These are phyloP conservation scores for Pleurotus ostreatus DNA, from an alignment of 768 basidiomycete genomes.

Conservation along the genomic window DNA sequence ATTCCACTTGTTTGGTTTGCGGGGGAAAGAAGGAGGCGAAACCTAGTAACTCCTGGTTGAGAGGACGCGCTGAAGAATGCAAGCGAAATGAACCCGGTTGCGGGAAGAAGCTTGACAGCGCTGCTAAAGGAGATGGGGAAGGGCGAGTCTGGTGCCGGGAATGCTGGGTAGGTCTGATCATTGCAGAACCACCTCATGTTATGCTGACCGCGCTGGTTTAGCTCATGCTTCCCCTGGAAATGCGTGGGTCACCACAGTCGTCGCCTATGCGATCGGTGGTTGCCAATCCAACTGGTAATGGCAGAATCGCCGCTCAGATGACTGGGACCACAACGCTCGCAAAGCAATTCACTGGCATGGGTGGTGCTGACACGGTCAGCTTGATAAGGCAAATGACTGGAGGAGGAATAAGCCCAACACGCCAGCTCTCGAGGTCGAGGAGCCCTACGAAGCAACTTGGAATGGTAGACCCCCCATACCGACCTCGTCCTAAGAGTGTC, in stretches of 20 bases:
- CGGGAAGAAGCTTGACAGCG: slow-evolving; percentile 80
- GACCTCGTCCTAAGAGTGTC: slow-evolving; percentile 75
- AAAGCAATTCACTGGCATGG: slow-evolving; percentile 68
- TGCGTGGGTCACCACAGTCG: slow-evolving; percentile 44
- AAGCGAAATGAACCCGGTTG: slow-evolving; percentile 69
- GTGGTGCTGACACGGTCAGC: slow-evolving; percentile 31
- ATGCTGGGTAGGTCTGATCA: slow-evolving; percentile 55
- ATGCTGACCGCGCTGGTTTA: slow-evolving; percentile 20
- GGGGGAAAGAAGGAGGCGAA: slow-evolving; percentile 62
- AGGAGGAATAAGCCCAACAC: slow-evolving; percentile 60
- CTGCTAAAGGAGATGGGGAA: slow-evolving; percentile 67
- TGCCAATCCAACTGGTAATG: slow-evolving; percentile 40
- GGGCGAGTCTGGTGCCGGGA: slow-evolving; percentile 82
- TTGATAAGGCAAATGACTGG: slow-evolving; percentile 61
- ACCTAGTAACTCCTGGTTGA: slow-evolving; percentile 23
- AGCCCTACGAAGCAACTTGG: slow-evolving; percentile 74
- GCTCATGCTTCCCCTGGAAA: slow-evolving; percentile 51
- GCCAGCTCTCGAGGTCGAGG: slow-evolving; percentile 39
- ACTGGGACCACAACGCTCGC: slow-evolving; percentile 74
- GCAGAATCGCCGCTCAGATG: slow-evolving; percentile 46
- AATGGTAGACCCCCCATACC: slow-evolving; percentile 27
- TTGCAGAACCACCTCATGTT: slow-evolving; percentile 8
- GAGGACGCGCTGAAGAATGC: slow-evolving; percentile 38
- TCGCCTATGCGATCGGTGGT: slow-evolving; percentile 51
- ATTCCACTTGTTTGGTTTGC: slow-evolving; percentile 72